Evolutionary conservation across 768 basidiomycete genomes (phyloP).

Genomic region (Bullera alba): DNA sequence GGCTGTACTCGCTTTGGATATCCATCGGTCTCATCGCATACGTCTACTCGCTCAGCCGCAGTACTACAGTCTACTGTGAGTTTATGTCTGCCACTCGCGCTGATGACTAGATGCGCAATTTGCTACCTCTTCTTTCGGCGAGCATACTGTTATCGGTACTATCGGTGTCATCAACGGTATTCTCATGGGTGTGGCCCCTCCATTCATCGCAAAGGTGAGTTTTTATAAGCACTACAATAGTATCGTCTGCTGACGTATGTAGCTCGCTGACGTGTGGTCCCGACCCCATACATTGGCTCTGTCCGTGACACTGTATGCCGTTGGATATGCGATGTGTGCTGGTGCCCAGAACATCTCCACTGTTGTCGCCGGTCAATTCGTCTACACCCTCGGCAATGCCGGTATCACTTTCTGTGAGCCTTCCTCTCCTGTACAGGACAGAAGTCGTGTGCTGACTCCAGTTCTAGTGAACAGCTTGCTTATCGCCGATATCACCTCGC

Average conservation of each 20-base stretch:
- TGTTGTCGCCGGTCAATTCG: slow-evolving; percentile 26
- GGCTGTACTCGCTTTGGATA: slow-evolving; percentile 25
- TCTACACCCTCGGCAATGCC: slow-evolving; percentile 21
- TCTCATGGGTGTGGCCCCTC: slow-evolving; percentile 28
- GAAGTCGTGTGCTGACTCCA: neutral
- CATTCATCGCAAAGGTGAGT: slow-evolving; percentile 36
- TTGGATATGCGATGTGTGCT: slow-evolving; percentile 39
- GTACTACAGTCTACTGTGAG: slow-evolving; percentile 17
- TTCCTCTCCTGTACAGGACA: too few species aligned
- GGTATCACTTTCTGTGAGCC: slow-evolving; percentile 3
- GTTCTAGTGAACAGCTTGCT: slow-evolving; percentile 28
- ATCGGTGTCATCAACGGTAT: slow-evolving; percentile 38
- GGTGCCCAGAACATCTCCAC: slow-evolving; percentile 27
- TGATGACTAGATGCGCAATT: slow-evolving; percentile 8
- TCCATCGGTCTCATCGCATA: slow-evolving; percentile 30
- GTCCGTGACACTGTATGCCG: slow-evolving; percentile 25
- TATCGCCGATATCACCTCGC: slow-evolving; percentile 35
- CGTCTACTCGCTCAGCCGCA: slow-evolving; percentile 18
- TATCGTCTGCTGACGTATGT: neutral
- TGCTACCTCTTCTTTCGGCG: slow-evolving; percentile 38
- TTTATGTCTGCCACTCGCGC: neutral
- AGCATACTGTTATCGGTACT: slow-evolving; percentile 39
- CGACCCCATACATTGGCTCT: slow-evolving; percentile 31
- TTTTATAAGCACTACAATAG: neutral
- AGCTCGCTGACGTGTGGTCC: slow-evolving; percentile 26